Evolutionary conservation across 495 filamentous ascomycete genomes (phyloP).

Genomic region (Acidomyces sp.): DNA sequence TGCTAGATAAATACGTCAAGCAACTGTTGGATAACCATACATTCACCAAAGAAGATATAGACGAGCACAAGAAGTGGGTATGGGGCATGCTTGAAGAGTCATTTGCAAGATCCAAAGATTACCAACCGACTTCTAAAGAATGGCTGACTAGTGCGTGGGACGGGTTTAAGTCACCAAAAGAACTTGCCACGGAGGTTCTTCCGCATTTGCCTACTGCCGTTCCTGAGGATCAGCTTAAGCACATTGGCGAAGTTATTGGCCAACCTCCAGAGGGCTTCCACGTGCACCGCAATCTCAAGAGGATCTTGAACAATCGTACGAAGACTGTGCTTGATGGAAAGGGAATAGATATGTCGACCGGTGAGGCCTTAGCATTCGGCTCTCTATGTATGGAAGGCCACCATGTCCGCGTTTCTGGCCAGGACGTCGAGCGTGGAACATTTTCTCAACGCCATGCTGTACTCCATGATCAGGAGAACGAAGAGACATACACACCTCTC

Average conservation of each 20-base stretch:
- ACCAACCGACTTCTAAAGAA: slow-evolving; percentile 89
- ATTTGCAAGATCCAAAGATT: slow-evolving; percentile 93
- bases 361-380: slow-evolving; percentile 91
- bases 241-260: slow-evolving; percentile 67
- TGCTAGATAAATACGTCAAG: slow-evolving; percentile 77
- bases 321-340: slow-evolving; percentile 89
- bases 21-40: slow-evolving; percentile 79
- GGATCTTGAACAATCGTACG: slow-evolving; percentile 77
- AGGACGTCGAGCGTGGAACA: slow-evolving; percentile 98
- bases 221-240: slow-evolving; percentile 50
- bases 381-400: slow-evolving; percentile 80
- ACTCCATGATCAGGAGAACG: slow-evolving; percentile 89
- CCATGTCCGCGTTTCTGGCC: slow-evolving; percentile 91
- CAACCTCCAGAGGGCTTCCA: slow-evolving; percentile 70
- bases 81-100: slow-evolving; percentile 98
- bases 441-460: slow-evolving; percentile 98
- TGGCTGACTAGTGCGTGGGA: slow-evolving; percentile 99
- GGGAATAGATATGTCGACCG: slow-evolving; percentile 94
- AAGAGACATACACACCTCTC: slow-evolving; percentile 83
- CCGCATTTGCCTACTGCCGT: slow-evolving; percentile 85
- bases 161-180: slow-evolving; percentile 97
- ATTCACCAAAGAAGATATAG: slow-evolving; percentile 94
- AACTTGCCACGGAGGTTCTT: slow-evolving; percentile 85
- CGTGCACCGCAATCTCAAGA: slow-evolving; percentile 88
- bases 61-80: slow-evolving; percentile 99